Base-by-base conservation (phyloP, 495 filamentous ascomycete species). In the Aspergillus sclerotiicarbonarius region DNA sequence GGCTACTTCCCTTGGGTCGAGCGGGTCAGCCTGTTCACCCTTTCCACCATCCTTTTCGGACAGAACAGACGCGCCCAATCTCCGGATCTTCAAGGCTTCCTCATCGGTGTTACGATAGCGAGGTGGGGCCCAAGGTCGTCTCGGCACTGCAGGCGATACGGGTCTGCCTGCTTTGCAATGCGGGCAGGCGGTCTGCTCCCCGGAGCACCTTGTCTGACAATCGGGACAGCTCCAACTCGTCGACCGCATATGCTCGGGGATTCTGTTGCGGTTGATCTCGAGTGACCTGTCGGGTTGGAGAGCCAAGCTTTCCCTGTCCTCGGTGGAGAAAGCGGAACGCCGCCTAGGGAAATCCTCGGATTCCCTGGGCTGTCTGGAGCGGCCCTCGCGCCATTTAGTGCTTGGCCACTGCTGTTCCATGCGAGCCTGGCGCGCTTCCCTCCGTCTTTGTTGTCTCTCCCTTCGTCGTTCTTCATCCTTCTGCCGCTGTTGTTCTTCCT, bases 151-250 rank as follows among this genome's bases (percentile, higher is more conserved):
- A n/a, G 5, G 4, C 10, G 1, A n/a, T 15, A 41, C 60, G 25
- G 69, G 71, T 53, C 69, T 62, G 31, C 60, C 32, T 8, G 68
- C 53, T 31, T 62, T 62, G 58, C 75, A 77, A 43, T 54, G 62
- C 20, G 71, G 71, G 52, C 75, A 77, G 8, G 6, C 2, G 1
- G 3, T 41, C 21, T 69, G 58, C 33, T 51, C 66, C 2, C 67
- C 66, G 39, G 62, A 71, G 21, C 69, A 69, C 21, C 8, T 3
- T 10, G 51, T 55, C 30, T 53, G 46, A 46, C 75, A 77, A n/a
- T 59, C 37, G 13, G 68, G 71, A 51, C 74, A 77, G 4, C 13
- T 62, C 74, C 74, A 77, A 57, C 73, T 65, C 8, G 16, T 44
- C 13, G 25, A n/a, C 21, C 62, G 61, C 25, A 64, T 15, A 33